These are phyloP conservation scores for Cladophialophora exuberans DNA, from an alignment of 2,329 filamentous ascomycete species.

Conservation along the genomic window DNA sequence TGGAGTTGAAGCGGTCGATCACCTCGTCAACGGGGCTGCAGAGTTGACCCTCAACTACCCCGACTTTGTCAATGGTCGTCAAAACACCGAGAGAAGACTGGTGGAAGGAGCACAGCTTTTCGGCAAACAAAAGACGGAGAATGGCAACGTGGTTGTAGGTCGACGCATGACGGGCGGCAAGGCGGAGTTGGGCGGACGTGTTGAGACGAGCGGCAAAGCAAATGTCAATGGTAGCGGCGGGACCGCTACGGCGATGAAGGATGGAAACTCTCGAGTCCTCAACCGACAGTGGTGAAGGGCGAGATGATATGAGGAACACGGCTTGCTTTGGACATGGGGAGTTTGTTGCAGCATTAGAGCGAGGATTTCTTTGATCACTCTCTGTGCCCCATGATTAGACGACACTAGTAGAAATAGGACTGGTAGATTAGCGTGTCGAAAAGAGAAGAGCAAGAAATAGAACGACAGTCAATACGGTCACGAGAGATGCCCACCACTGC, in stretches of 20 bases:
- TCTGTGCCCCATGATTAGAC: too few species aligned
- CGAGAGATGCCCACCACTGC: too few species aligned
- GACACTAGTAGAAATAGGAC: too few species aligned
- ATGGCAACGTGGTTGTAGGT: constrained; percentile 27
- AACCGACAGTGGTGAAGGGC: constrained; percentile 19
- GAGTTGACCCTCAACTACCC: constrained; percentile 96
- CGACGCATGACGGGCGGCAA: constrained; percentile 34
- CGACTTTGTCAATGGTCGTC: constrained; percentile 82
- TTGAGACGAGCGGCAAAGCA: constrained; percentile 25
- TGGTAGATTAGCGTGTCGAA: too few species aligned
- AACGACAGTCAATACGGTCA: too few species aligned
- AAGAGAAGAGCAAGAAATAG: too few species aligned
- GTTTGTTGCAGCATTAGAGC: neutral
- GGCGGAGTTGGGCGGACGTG: constrained; percentile 29
- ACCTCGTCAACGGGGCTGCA: constrained; percentile 84
- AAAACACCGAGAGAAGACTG: constrained; percentile 65
- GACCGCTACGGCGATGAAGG: constrained; percentile 20
- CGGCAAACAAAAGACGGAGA: constrained; percentile 44
- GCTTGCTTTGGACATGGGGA: neutral
- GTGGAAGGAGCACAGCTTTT: constrained; percentile 65
- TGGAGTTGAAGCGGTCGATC: constrained; percentile 89
- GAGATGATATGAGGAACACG: neutral
- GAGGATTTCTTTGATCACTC: neutral
- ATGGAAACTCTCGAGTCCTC: constrained; percentile 21
- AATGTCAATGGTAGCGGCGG: constrained; percentile 18